Evolutionary conservation across 2,329 filamentous ascomycete species (phyloP).

Genomic region (Xylariaceae sp.): DNA sequence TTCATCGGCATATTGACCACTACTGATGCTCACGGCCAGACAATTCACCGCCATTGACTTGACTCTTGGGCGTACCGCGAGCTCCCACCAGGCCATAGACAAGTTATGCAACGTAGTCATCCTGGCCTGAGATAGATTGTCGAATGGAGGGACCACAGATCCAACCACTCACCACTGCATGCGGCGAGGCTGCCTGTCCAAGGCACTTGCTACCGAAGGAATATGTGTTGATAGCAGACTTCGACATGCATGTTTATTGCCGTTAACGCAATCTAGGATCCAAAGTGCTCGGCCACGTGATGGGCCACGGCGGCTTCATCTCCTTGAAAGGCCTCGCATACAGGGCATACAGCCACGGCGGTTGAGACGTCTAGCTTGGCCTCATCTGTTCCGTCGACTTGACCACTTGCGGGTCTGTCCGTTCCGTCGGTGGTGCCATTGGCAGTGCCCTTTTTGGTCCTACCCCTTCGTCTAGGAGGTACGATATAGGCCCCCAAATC

Average conservation of each 20-base stretch:
- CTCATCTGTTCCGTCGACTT: conserved; percentile 10
- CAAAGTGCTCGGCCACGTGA: conserved; percentile 59
- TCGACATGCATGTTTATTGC: background rate
- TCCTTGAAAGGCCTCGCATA: conserved; percentile 61
- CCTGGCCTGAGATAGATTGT: too few relatives aligned
- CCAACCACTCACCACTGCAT: too few relatives aligned
- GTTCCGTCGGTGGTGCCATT: conserved; percentile 14
- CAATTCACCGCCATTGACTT: too few relatives aligned
- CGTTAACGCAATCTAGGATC: conserved; percentile 14
- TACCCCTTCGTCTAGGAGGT: conserved; percentile 30
- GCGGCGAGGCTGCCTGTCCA: background rate
- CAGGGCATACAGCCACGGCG: conserved; percentile 48
- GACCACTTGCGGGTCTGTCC: conserved; percentile 8
- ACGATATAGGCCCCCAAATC: conserved; percentile 48
- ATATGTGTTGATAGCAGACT: background rate
- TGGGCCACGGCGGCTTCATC: conserved; percentile 63
- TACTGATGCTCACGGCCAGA: too few relatives aligned
- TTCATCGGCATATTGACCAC: too few relatives aligned
- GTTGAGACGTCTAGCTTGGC: conserved; percentile 23
- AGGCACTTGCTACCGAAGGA: background rate
- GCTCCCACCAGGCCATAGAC: too few relatives aligned
- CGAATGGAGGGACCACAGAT: too few relatives aligned
- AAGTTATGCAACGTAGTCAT: too few relatives aligned
- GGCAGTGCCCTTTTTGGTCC: conserved; percentile 23
- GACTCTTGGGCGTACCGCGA: too few relatives aligned